phyloP scores from a whole-genome alignment of 2,329 filamentous ascomycete genomes.

The Ophiostoma pallidulum region DNA sequence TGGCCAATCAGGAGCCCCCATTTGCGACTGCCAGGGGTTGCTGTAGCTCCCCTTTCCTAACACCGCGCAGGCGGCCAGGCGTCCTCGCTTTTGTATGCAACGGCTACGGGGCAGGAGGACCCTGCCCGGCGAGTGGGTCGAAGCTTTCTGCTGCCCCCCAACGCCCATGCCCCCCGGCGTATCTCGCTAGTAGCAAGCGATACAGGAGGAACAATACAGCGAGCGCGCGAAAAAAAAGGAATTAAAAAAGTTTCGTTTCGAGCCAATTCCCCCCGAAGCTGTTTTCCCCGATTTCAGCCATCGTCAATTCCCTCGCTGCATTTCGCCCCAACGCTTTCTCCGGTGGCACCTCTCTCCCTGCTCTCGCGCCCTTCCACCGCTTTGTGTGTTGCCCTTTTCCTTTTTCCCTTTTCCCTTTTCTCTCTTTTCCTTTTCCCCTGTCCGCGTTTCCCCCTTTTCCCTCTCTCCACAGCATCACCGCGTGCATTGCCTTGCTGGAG shows the following conservation, averaged over 20 bases:
- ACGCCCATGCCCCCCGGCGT: too few species aligned
- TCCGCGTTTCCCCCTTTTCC: background rate
- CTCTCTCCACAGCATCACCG: background rate
- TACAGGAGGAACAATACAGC: slow-evolving; percentile 9
- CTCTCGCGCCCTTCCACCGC: too few species aligned
- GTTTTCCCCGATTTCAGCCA: slow-evolving; percentile 2
- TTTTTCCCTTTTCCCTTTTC: too few species aligned
- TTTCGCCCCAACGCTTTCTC: slow-evolving; percentile 10
- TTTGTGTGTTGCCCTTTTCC: too few species aligned
- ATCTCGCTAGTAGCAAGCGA: too few species aligned
- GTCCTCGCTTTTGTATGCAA: background rate
- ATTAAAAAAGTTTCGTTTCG: slow-evolving; percentile 11
- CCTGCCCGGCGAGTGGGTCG: slow-evolving; percentile 4
- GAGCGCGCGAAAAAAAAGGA: slow-evolving; percentile 2
- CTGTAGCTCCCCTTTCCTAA: background rate
- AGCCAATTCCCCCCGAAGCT: slow-evolving; percentile 15
- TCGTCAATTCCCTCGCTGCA: slow-evolving; percentile 13
- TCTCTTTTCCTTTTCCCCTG: too few species aligned
- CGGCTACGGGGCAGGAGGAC: background rate
- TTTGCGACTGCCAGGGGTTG: slow-evolving; percentile 4
- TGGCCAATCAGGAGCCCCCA: background rate
- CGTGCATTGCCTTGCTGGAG: background rate
- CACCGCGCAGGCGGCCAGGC: too few species aligned
- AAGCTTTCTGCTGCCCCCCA: background rate
- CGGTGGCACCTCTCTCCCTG: slow-evolving; percentile 3